Percentiles rank a stretch among this genome's conserved stretches.
Conservation (phyloP, 140 eudicot genomes). For the Oenanthe javanica region DNA sequence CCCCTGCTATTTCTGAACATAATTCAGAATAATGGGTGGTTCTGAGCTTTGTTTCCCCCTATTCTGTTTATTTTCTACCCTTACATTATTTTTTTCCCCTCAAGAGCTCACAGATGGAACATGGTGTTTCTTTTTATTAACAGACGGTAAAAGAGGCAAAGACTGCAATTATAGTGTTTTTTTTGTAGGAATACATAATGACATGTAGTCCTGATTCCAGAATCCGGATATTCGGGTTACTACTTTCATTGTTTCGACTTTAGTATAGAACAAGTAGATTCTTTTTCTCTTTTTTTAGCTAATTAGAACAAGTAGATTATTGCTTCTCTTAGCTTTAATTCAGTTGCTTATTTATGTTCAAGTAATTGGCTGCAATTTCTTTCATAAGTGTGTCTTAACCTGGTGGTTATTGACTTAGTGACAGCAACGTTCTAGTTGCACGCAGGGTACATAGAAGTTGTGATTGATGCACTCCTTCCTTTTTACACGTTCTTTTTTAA, state of each 20-base stretch:
- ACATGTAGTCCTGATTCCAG: not conserved
- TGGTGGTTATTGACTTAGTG: not conserved
- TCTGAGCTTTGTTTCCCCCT: not conserved
- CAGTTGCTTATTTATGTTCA: not conserved
- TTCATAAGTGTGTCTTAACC: not conserved
- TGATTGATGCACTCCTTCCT: not conserved
- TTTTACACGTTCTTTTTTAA: no score
- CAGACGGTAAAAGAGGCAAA: conserved; percentile 88
- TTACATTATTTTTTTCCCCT: not conserved
- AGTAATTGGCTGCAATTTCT: not conserved
- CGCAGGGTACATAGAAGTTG: not conserved
- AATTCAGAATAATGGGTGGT: not conserved
- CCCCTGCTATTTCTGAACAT: not conserved
- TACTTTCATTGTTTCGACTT: not conserved
- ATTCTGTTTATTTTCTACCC: not conserved
- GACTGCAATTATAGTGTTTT: conserved; percentile 38
- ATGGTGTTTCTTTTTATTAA: conserved; percentile 70
- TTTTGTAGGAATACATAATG: no score
- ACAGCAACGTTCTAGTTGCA: not conserved
- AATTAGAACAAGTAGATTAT: no score
- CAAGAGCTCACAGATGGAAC: not conserved
- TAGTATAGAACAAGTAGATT: not conserved
- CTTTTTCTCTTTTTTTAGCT: not conserved
- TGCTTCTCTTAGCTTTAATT: not conserved
- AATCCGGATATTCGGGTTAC: not conserved